A percentile compares a stretch with the other conserved stretches of the same genome.
phyloP scores from a whole-genome alignment of 768 basidiomycete genomes.

The Mrakia hoshinonis region DNA sequence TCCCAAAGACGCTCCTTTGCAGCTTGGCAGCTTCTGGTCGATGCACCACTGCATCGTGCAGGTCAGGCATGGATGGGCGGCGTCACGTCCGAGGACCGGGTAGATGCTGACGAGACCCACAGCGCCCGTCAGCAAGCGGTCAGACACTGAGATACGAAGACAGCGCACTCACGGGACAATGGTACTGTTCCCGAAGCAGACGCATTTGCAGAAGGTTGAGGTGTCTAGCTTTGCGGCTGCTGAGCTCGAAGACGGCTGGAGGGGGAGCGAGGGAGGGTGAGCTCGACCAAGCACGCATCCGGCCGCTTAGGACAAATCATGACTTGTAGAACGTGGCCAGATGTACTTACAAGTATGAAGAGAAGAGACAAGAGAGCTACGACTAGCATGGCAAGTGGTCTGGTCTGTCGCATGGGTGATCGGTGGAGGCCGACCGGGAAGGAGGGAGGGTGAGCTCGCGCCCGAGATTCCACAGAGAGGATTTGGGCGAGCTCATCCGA shows the following conservation, averaged over 20 bases:
- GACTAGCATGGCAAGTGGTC: neutral
- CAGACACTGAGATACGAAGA: neutral
- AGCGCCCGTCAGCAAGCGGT: neutral
- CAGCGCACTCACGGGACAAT: neutral
- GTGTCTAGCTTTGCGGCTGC: neutral
- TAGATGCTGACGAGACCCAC: conserved; percentile 60
- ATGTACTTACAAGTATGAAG: neutral
- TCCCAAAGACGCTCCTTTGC: conserved; percentile 35
- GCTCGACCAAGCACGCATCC: neutral
- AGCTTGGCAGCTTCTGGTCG: conserved; percentile 79
- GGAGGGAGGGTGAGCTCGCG: conserved; percentile 43
- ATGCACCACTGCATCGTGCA: conserved; percentile 95
- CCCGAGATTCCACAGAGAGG: neutral
- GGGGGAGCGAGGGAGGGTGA: neutral
- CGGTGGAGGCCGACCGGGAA: conserved; percentile 57
- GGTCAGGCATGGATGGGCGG: conserved; percentile 79
- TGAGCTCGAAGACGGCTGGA: neutral
- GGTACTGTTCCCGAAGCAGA: neutral
- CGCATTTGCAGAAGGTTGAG: neutral
- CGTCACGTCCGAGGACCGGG: conserved; percentile 57
- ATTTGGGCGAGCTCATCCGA: neutral
- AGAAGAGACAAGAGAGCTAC: neutral
- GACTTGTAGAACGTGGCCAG: neutral
- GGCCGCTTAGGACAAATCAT: neutral
- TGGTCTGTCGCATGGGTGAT: neutral